A percentile compares a stretch with the other conserved stretches of the same genome.
These are phyloP conservation scores for Solanum hybrid DNA, from an alignment of 305 asterid genomes.

Conservation along the genomic window DNA sequence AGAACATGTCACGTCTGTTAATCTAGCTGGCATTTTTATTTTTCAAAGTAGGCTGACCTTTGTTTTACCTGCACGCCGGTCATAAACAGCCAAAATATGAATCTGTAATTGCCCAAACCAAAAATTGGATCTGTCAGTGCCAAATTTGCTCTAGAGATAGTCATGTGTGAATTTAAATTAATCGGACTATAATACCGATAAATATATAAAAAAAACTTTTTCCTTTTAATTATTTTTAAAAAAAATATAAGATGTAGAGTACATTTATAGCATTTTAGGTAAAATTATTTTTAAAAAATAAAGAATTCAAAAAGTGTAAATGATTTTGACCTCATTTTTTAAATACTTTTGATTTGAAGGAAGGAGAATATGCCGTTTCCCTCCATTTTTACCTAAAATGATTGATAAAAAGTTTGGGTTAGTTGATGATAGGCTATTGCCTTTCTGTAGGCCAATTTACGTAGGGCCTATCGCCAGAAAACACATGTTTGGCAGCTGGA, in stretches of 20 bases:
- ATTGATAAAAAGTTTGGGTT: background rate
- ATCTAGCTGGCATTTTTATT: background rate
- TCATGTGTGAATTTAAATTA: background rate
- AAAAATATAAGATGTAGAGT: background rate
- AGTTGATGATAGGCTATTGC: background rate
- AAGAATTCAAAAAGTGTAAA: background rate
- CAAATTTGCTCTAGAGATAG: background rate
- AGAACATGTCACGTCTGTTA: background rate
- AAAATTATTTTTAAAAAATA: background rate
- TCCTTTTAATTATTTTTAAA: background rate
- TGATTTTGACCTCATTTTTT: background rate
- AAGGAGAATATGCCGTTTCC: background rate
- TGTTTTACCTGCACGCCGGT: constrained; percentile 1
- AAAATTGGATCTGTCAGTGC: background rate
- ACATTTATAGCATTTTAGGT: background rate
- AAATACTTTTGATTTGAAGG: background rate
- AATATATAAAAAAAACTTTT: background rate
- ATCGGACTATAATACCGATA: accelerated
- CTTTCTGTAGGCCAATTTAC: background rate
- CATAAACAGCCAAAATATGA: background rate
- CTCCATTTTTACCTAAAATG: background rate
- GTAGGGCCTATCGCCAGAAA: background rate
- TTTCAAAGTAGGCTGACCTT: background rate
- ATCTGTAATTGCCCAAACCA: background rate
- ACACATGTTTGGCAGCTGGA: background rate